These are phyloP conservation scores for Gleditsia sinensis DNA, from an alignment of 306 rosid species.

Conservation along the genomic window DNA sequence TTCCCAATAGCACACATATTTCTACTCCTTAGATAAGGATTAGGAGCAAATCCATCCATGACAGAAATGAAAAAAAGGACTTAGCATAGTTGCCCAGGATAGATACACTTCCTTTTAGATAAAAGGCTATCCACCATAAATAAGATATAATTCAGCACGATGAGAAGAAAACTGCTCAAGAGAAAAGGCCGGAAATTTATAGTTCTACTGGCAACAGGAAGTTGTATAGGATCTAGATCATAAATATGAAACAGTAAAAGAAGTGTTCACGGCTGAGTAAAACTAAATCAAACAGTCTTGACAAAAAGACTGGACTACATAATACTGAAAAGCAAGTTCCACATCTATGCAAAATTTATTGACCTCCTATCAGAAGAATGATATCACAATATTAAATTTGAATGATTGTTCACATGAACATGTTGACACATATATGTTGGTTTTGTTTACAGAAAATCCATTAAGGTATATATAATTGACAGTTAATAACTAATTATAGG, in stretches of 20 bases:
- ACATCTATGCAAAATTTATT: neutral
- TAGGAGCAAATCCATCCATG: neutral
- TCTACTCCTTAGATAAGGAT: too few relatives aligned
- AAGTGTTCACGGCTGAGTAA: neutral
- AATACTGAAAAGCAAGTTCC: constrained; percentile 27
- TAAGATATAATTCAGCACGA: neutral
- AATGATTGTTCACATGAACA: neutral
- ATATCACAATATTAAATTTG: neutral
- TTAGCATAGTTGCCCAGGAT: neutral
- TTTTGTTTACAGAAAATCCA: constrained; percentile 17
- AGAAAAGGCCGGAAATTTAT: neutral
- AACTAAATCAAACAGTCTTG: constrained; percentile 26
- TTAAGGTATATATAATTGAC: constrained; percentile 21
- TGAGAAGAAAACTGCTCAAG: constrained; percentile 18
- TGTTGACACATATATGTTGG: constrained; percentile 6
- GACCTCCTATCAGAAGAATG: neutral
- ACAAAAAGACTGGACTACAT: constrained; percentile 18
- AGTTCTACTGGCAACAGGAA: constrained; percentile 1
- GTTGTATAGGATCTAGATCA: neutral
- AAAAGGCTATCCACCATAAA: neutral
- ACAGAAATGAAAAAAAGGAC: neutral
- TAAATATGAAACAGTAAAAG: constrained; percentile 20
- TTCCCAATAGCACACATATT: neutral
- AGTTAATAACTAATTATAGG: neutral
- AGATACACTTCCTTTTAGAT: neutral